Base-by-base conservation (phyloP, 805 yeast species). In the Wickerhamomyces xylosicus region DNA sequence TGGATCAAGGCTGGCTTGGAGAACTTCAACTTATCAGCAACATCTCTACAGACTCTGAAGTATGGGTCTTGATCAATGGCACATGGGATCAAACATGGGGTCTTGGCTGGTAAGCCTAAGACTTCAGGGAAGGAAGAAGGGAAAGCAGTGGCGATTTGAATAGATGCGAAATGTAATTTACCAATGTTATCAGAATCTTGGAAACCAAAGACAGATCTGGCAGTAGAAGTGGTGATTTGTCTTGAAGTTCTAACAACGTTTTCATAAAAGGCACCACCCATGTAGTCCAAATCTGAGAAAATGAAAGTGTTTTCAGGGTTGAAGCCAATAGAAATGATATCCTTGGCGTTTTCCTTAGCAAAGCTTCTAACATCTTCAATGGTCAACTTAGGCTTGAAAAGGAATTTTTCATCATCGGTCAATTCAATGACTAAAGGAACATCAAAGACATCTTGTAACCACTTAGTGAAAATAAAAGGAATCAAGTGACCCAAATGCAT, bases 1-100 rank as follows among this genome's bases (percentile, higher is more conserved):
- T 92, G 97, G 47, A 92, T 69, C 57, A 92, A 72, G 9, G 96
- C 77, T 16, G 97, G 97, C 64, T 92, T 92, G 45, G 87, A 67
- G 59, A 73, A 94, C 61, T 81, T 83, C 59, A 92, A 73, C 62
- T 90, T 92, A 54, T 79, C 87, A 10, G 98, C 97, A 48, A 92
- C 98, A 59, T 92, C 98, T 64, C 98, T 75, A 63, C 95, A 85
- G 18, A 92, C 94, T 63, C 98, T 75, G 69, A 92, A 92, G 63
- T 92, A 92, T 22, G 98, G 97, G 62, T 92, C 98, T 69, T 90
- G 98, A 60, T 92, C 98, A 58, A 92, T 92, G 36, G 98, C 98
- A 71, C 98, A 92, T 31, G 98, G 98, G 61, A 92, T 92, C 61
- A 92, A 69, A 63, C 95, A 86, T 45, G 96, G 97, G 0, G 97